These are phyloP conservation scores for Curvularia lunata DNA, from an alignment of 2,329 filamentous ascomycete genomes.

Conservation along the genomic window DNA sequence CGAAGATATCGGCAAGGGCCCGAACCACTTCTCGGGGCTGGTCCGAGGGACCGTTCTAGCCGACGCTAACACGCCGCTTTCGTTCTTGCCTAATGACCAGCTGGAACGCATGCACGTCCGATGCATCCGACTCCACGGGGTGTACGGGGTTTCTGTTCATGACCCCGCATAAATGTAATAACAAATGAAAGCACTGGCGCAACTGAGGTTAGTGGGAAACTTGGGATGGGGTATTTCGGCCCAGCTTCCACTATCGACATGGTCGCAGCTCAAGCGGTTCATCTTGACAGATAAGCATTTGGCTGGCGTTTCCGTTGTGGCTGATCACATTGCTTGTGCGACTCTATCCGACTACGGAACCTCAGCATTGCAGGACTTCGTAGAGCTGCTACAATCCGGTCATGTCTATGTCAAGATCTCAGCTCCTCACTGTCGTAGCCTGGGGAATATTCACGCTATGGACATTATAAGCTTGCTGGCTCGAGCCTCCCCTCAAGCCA, in stretches of 20 bases:
- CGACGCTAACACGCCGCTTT: neutral
- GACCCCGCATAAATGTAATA: neutral
- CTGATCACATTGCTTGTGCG: neutral
- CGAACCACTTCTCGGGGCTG: neutral
- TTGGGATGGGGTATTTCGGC: neutral
- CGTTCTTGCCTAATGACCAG: neutral
- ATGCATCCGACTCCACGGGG: neutral
- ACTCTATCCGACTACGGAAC: neutral
- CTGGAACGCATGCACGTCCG: neutral
- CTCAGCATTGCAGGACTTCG: neutral
- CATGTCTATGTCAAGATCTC: neutral
- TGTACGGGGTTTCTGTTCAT: neutral
- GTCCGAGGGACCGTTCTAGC: neutral
- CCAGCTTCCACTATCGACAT: neutral
- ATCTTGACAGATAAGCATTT: neutral
- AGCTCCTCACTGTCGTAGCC: neutral
- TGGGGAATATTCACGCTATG: neutral
- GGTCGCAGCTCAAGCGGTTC: neutral
- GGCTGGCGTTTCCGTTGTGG: neutral
- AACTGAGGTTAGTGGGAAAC: neutral
- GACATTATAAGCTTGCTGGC: neutral
- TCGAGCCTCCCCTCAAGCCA: neutral
- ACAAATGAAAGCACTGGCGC: neutral
- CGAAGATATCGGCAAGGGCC: neutral
- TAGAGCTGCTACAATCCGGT: neutral